A percentile compares a stretch with the other conserved stretches of the same genome.
These are phyloP conservation scores for Lactarius vividus DNA, from an alignment of 768 basidiomycete genomes.

Conservation along the genomic window DNA sequence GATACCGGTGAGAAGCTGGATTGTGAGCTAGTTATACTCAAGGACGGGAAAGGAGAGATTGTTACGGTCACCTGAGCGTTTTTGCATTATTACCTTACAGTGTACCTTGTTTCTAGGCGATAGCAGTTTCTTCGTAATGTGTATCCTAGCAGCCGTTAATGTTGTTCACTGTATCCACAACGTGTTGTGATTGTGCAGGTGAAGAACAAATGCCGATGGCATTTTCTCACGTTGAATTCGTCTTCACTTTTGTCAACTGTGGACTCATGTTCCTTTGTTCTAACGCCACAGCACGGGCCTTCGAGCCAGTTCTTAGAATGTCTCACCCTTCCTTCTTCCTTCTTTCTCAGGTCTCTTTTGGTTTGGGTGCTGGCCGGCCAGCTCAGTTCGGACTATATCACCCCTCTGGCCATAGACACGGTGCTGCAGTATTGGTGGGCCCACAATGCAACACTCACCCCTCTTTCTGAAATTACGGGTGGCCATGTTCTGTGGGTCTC, in stretches of 20 bases:
- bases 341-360: slow-evolving; percentile 5
- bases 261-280: slow-evolving; percentile 11
- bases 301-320: not conserved
- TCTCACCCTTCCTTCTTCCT: not conserved
- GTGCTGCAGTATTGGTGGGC: not conserved
- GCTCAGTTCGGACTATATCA: slow-evolving; percentile 8
- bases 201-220: not conserved
- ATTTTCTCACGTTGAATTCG: slow-evolving; percentile 1
- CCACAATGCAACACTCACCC: slow-evolving; percentile 29
- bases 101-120: slow-evolving; percentile 12
- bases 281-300: not conserved
- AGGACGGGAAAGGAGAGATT: slow-evolving; percentile 87
- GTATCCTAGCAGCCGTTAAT: slow-evolving; percentile 19
- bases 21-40: slow-evolving; percentile 87
- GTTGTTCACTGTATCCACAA: not conserved
- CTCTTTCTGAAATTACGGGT: slow-evolving; percentile 32
- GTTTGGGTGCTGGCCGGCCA: slow-evolving; percentile 22
- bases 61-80: slow-evolving; percentile 72
- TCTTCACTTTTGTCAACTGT: not conserved
- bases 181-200: not conserved
- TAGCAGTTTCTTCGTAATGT: slow-evolving; percentile 4
- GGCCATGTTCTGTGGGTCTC: slow-evolving; percentile 31
- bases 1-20: slow-evolving; percentile 91
- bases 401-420: not conserved
- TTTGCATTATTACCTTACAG: not conserved